These are phyloP conservation scores for Ophiocordyceps unilateralis DNA, from an alignment of 2,329 filamentous ascomycete genomes.

Conservation along the genomic window DNA sequence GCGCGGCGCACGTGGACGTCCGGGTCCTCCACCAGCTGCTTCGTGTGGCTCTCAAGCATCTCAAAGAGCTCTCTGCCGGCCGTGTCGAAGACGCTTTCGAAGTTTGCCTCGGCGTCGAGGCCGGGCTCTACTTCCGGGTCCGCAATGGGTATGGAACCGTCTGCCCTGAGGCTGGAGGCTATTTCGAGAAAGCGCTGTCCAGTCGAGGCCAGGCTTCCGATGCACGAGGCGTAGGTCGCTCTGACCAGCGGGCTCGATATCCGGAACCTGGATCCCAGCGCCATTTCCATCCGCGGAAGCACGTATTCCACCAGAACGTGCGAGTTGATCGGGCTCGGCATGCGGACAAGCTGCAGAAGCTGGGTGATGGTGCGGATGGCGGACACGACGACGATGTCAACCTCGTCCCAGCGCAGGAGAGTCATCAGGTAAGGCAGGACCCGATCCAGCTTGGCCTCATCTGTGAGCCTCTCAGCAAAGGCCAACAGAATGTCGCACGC, in stretches of 20 bases:
- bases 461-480: constrained; percentile 78
- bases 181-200: constrained; percentile 77
- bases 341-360: constrained; percentile 67
- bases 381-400: constrained; percentile 70
- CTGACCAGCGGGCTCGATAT: constrained; percentile 53
- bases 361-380: constrained; percentile 79
- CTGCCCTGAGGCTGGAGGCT: constrained; percentile 71
- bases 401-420: constrained; percentile 56
- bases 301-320: constrained; percentile 54
- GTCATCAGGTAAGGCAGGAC: constrained; percentile 81
- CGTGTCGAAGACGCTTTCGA: constrained; percentile 74
- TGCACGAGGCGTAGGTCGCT: constrained; percentile 81
- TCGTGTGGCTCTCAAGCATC: constrained; percentile 76
- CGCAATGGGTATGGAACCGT: constrained; percentile 60
- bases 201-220: constrained; percentile 75
- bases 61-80: constrained; percentile 69
- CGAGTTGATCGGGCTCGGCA: constrained; percentile 66
- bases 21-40: constrained; percentile 71
- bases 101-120: constrained; percentile 46
- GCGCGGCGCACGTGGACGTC: constrained; percentile 77
- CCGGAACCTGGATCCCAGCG: constrained; percentile 26
- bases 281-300: constrained; percentile 42
- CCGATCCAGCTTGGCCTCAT: constrained; percentile 89
- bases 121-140: constrained; percentile 69
- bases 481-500: constrained; percentile 85